Conservation (phyloP, 2,329 filamentous ascomycete genomes). For the Trichophyton mentagrophytes region DNA sequence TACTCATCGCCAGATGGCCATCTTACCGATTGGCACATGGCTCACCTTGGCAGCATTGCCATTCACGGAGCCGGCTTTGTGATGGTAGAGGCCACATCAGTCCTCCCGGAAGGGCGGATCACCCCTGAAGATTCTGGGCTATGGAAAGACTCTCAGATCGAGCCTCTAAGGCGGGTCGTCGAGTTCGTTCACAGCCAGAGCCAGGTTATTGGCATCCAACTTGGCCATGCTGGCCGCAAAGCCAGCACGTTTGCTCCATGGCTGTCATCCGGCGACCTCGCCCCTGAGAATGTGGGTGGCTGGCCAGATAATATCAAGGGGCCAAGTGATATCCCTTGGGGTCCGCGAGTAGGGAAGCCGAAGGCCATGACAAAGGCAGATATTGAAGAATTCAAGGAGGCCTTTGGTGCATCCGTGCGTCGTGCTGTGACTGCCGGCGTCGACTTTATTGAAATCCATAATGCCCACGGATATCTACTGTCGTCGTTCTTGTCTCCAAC, state of each 20-base stretch:
- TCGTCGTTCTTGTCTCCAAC: constrained; percentile 57
- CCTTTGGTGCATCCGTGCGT: constrained; percentile 47
- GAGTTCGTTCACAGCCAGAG: constrained; percentile 35
- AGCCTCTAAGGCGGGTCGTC: constrained; percentile 18
- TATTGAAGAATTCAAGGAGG: constrained; percentile 51
- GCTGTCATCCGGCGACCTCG: constrained; percentile 45
- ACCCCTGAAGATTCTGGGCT: constrained; percentile 65
- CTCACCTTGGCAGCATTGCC: constrained; percentile 65
- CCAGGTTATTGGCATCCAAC: constrained; percentile 62
- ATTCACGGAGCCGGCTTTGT: constrained; percentile 57
- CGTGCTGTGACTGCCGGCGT: constrained; percentile 57
- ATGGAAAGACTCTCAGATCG: constrained; percentile 72
- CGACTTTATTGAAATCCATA: constrained; percentile 70
- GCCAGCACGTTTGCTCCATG: constrained; percentile 51
- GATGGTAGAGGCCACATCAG: constrained; percentile 63
- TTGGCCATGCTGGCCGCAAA: constrained; percentile 64
- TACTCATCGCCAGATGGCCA: constrained; percentile 59
- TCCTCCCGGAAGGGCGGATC: constrained; percentile 66
- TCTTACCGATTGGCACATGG: constrained; percentile 66
- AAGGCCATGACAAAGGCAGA: constrained; percentile 56
- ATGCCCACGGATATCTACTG: constrained; percentile 66
- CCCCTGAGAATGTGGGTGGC: constrained; percentile 42
- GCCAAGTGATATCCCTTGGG: constrained; percentile 50
- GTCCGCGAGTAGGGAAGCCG: constrained; percentile 34
- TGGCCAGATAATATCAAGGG: constrained; percentile 44